Conservation (phyloP, 2,329 filamentous ascomycete genomes). For the Penicillium aurantiogriseum region DNA sequence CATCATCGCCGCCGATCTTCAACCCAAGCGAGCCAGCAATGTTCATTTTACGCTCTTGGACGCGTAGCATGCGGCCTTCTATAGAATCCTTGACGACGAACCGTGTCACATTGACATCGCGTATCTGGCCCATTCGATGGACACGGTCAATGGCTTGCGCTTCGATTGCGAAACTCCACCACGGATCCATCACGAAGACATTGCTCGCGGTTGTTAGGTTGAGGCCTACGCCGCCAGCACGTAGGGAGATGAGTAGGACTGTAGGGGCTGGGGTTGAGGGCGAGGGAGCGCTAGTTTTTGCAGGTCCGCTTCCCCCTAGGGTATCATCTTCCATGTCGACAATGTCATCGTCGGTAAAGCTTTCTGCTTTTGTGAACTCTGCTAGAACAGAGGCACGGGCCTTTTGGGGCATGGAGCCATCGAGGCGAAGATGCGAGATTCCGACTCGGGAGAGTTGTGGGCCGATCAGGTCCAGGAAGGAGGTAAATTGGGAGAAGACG, state of each 20-base stretch:
- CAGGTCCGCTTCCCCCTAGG: not conserved
- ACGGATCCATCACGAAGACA: conserved; percentile 99
- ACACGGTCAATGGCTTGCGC: conserved; percentile 97
- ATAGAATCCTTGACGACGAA: conserved; percentile 91
- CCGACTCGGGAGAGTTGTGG: conserved; percentile 70
- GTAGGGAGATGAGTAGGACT: conserved; percentile 77
- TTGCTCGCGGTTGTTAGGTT: conserved; percentile 85
- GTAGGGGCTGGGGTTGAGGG: conserved; percentile 26
- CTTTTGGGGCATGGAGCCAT: conserved; percentile 87
- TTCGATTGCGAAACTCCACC: conserved; percentile 98
- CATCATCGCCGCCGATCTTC: conserved; percentile 88
- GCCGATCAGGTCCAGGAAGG: conserved; percentile 87
- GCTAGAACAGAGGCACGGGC: conserved; percentile 73
- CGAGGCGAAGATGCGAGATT: conserved; percentile 80
- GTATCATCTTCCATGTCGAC: conserved; percentile 36
- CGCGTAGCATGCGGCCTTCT: conserved; percentile 88
- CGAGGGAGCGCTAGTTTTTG: not conserved
- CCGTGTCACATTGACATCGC: conserved; percentile 78
- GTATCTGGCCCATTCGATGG: conserved; percentile 91
- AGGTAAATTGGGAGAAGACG: conserved; percentile 96
- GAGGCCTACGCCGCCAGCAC: conserved; percentile 88
- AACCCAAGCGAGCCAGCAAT: conserved; percentile 93
- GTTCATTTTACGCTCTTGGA: conserved; percentile 85
- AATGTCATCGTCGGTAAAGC: conserved; percentile 37
- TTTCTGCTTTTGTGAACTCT: conserved; percentile 61